Conservation (phyloP, 257 asterid species). For the Salvia miltiorrhiza region DNA sequence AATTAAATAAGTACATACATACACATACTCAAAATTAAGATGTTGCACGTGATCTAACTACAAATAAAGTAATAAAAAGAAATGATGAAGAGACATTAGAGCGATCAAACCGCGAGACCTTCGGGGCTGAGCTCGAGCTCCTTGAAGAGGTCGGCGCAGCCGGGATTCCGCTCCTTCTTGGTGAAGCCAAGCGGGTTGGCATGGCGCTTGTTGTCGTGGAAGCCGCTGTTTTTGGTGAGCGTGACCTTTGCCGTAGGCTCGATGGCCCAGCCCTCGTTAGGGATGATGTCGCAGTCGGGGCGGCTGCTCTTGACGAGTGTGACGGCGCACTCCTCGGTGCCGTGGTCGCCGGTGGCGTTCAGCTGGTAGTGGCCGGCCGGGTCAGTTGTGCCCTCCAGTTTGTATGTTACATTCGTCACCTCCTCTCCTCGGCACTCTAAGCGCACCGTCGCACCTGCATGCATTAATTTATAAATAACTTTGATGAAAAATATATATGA, state of each 20-base stretch:
- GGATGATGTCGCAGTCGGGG: conserved; percentile 46
- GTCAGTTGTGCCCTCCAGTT: conserved; percentile 38
- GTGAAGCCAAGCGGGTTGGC: conserved; percentile 49
- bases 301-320: conserved; percentile 46
- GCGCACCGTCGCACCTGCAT: conserved; percentile 50
- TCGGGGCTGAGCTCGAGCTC: conserved; percentile 27
- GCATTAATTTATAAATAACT: background rate
- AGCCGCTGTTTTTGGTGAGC: conserved; percentile 41
- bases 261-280: conserved; percentile 32
- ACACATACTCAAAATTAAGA: too few relatives aligned
- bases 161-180: conserved; percentile 30
- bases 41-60: too few relatives aligned
- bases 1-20: background rate
- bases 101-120: background rate
- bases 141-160: conserved; percentile 35
- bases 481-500: background rate
- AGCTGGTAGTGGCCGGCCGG: conserved; percentile 33
- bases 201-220: conserved; percentile 29
- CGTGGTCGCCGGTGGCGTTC: conserved; percentile 50
- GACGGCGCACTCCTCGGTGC: conserved; percentile 47
- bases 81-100: background rate
- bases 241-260: conserved; percentile 32
- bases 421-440: conserved; percentile 44
- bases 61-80: background rate
- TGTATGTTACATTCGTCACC: conserved; percentile 27